Evolutionary conservation across 768 basidiomycete genomes (phyloP).

Genomic region (Suillus clintonianus): DNA sequence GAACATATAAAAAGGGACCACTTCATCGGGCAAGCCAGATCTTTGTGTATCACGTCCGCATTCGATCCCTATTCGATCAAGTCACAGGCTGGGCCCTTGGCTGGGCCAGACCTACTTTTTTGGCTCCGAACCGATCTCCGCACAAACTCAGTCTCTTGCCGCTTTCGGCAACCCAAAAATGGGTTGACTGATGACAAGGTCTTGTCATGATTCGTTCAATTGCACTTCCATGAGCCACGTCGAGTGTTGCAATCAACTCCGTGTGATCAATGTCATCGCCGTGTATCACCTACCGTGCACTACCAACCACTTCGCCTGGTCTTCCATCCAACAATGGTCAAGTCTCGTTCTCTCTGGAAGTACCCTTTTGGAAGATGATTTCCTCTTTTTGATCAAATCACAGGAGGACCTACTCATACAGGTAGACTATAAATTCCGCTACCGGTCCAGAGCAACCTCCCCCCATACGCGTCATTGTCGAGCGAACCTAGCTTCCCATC

Average conservation of each 20-base stretch:
- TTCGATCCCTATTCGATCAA: conserved; percentile 38
- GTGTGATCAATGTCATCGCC: background rate
- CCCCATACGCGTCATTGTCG: background rate
- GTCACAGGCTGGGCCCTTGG: conserved; percentile 25
- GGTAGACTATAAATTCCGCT: background rate
- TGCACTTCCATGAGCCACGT: background rate
- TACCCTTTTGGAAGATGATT: background rate
- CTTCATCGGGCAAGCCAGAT: conserved; percentile 32
- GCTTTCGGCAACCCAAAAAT: conserved; percentile 5
- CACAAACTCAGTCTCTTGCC: conserved; percentile 23
- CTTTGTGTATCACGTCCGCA: conserved; percentile 37
- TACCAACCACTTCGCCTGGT: no score
- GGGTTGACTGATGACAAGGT: background rate
- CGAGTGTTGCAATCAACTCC: background rate
- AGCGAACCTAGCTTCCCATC: background rate
- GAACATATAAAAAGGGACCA: conserved; percentile 41
- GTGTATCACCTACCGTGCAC: background rate
- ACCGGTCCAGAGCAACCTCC: background rate
- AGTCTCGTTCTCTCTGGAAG: background rate
- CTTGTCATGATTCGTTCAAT: conserved; percentile 2
- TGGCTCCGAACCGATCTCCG: conserved; percentile 30
- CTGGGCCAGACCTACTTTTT: conserved; percentile 33
- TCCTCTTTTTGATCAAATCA: background rate
- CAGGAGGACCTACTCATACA: background rate
- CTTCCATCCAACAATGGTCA: background rate